phyloP scores from a whole-genome alignment of 352 stramenopile species.

The Globisporangium paroecandrum region DNA sequence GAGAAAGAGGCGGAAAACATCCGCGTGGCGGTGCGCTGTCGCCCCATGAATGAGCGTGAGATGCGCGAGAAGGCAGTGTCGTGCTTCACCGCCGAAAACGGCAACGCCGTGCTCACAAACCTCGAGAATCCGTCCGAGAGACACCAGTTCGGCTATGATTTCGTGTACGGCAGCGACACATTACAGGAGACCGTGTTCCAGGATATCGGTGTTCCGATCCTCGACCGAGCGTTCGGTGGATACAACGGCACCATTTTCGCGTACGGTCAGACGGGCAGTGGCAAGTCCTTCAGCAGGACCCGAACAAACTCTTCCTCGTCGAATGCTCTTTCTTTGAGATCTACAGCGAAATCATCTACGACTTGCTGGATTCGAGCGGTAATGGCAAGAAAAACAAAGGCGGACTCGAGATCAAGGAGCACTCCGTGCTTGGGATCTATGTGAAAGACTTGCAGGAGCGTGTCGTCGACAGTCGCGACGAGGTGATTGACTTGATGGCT shows the following conservation, averaged over 20 bases:
- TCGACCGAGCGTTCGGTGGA: slow-evolving; percentile 79
- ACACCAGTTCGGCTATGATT: slow-evolving; percentile 87
- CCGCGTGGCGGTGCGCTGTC: slow-evolving; percentile 88
- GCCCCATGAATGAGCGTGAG: slow-evolving; percentile 90
- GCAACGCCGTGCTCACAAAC: slow-evolving; percentile 78
- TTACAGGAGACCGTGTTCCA: slow-evolving; percentile 70
- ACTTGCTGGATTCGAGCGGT: slow-evolving; percentile 88
- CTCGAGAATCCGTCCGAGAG: slow-evolving; percentile 77
- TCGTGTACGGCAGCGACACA: slow-evolving; percentile 82
- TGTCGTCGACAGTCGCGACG: slow-evolving; percentile 83
- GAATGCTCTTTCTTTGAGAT: slow-evolving; percentile 95
- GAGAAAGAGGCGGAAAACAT: slow-evolving; percentile 89
- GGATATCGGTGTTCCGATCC: slow-evolving; percentile 73
- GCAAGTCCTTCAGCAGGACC: slow-evolving; percentile 79
- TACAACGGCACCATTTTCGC: slow-evolving; percentile 92
- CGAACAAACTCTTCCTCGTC: slow-evolving; percentile 86
- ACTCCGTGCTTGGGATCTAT: slow-evolving; percentile 93
- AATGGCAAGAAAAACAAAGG: slow-evolving; percentile 86
- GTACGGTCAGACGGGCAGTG: slow-evolving; percentile 85
- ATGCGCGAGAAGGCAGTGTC: slow-evolving; percentile 67
- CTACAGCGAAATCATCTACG: slow-evolving; percentile 96
- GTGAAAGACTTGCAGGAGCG: slow-evolving; percentile 90
- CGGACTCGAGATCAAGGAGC: slow-evolving; percentile 92
- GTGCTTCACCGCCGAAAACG: slow-evolving; percentile 69
- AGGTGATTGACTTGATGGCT: slow-evolving; percentile 81